Conservation (phyloP, 441 rosid genomes). For the Pelargonium cotyledonis region DNA sequence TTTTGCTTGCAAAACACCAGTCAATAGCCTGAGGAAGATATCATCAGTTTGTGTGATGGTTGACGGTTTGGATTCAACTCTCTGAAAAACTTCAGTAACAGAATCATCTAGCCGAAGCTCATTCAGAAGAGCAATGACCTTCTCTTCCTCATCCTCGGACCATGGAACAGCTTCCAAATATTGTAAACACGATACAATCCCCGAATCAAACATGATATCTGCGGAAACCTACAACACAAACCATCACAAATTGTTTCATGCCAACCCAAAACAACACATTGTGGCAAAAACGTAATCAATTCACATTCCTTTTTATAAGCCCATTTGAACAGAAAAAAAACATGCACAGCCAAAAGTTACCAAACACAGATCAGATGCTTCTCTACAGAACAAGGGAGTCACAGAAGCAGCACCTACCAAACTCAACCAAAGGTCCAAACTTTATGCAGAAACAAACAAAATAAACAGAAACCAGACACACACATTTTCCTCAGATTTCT, state of each 20-base stretch:
- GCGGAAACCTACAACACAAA: slow-evolving; percentile 54
- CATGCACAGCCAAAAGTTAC: neutral
- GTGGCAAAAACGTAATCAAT: neutral
- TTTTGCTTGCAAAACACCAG: slow-evolving; percentile 68
- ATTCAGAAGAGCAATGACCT: slow-evolving; percentile 44
- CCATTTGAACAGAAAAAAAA: too few species aligned
- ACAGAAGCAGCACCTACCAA: neutral
- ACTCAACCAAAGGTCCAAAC: neutral
- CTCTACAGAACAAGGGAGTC: neutral
- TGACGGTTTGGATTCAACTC: slow-evolving; percentile 57
- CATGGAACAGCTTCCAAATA: slow-evolving; percentile 93
- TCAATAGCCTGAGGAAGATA: slow-evolving; percentile 54
- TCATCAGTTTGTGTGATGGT: slow-evolving; percentile 54
- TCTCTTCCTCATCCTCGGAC: slow-evolving; percentile 77
- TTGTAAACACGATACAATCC: slow-evolving; percentile 63
- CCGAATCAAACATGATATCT: slow-evolving; percentile 63
- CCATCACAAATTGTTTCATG: neutral
- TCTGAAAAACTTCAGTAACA: slow-evolving; percentile 52
- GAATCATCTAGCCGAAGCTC: slow-evolving; percentile 62
- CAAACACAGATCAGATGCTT: neutral
- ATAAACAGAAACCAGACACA: neutral
- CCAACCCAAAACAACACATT: neutral
- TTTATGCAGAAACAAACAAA: neutral
- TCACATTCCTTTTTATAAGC: neutral
- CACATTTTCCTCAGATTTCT: slow-evolving; percentile 1